Evolutionary conservation across 2,329 filamentous ascomycete genomes (phyloP), one percentile per base, ranked within the genome.

Genomic region (Beauveria sp.): DNA sequence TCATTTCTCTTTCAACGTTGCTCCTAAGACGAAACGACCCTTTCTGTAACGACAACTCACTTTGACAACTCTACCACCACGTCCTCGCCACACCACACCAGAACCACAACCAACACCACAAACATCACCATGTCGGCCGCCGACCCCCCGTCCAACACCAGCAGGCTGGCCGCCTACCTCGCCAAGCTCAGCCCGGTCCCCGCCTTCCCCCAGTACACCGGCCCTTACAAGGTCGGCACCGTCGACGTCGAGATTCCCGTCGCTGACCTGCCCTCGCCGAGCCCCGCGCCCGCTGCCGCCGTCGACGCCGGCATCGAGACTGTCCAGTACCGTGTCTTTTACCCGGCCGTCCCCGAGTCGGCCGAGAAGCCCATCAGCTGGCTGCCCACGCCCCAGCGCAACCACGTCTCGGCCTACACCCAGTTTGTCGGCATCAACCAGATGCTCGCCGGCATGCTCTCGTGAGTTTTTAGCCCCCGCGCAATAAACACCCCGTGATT

Each of bases 321-420:
- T 1, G 79, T 96, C 28, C 87, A 89, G 61, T 94, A 91, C 72
- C 84, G 91, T 64, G 80, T 96, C 62, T 96, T 90, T 75, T 96
- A 96, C 70, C 91, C 91, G 1, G 86, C 87, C 24, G 75, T 77
- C 1, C 70, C 78, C 5, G 77, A 78, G 20, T 77, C 81, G 3
- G 73, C 74, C 56, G 79, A 83, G 67, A 84, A 84, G 67, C 79
- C 79, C 10, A 87, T 91, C 60, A 83, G 81, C 67, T 96, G 91
- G 91, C 80, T 96, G 57, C 90, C 90, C 0, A 80, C 82, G 9
- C 91, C 91, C 0, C 91, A 96, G 71, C 77, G 88, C 53, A 84
- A 86, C 46, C 88, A 91, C 69, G 77, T 93, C 9, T 83, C 86
- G 18, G 89, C 88, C 1, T 94, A 94, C 70, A 87, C 87, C 10